Base-by-base conservation (phyloP, 2,329 filamentous ascomycete species). In the Arthrobotrys pseudoclavata region DNA sequence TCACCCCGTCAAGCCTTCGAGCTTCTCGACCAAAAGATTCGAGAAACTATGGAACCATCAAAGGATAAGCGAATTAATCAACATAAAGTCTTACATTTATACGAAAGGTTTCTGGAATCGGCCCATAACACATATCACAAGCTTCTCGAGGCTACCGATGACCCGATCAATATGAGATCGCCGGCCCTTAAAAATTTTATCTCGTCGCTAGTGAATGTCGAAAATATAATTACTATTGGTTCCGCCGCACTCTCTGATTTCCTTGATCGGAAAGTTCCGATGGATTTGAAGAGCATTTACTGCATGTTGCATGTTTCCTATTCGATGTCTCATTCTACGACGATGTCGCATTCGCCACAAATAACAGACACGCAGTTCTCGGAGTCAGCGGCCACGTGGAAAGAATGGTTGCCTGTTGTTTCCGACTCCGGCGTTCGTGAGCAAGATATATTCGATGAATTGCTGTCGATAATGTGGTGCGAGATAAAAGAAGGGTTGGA, bases 261-360 rank as follows among this genome's bases (percentile, higher is more conserved):
- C 24, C 40, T 66, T 15, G 45, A 66, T 15, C 26, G 31, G 29
- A 34, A 20, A 31, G 18, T 40, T 15, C 42, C 45, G 2, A 26
- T 7, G 20, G 34, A 50, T 9, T 18, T 66, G 9, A 50, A 20
- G 24, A 52, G 47, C 10, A 13, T 66, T n/a, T 66, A 52, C 20
- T 50, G 42, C n/a, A 66, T 66, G 61, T 52, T 66, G n/a, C 61
- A 50, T 37, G 61, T 66, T 37, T 52, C 31, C 9, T 52, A 66
- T 66, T 45, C 61, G 18, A 50, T 66, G 29, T 66, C 61, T n/a
- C 40, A 22, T 10, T 66, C 61, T 13, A 34, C 12, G 1, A 53
- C 50, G 3, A 1, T 53, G 12, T n/a, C 26, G 6, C 29, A 37
- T 1, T n/a, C 20, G 0, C 26, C n/a, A 61, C 9, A 61, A 34